Evolutionary conservation across 495 filamentous ascomycete species (phyloP).

Genomic region (Chaetomium fimeti): DNA sequence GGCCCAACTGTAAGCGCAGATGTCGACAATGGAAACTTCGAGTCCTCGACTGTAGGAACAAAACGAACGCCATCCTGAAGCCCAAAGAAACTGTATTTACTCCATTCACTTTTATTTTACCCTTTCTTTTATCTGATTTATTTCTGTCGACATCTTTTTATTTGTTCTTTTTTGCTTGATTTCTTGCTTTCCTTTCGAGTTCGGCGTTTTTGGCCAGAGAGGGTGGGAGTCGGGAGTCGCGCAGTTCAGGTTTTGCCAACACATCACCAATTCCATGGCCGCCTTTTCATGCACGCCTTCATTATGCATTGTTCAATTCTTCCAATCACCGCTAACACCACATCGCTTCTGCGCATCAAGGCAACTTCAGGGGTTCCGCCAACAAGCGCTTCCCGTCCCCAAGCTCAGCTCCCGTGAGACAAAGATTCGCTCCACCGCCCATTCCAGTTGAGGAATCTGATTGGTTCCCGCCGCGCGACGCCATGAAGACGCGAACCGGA

Average conservation of each 20-base stretch:
- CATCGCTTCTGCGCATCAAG: background rate
- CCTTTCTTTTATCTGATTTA: too few species aligned
- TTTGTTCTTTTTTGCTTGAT: too few species aligned
- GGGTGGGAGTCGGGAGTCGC: background rate
- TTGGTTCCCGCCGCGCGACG: constrained; percentile 12
- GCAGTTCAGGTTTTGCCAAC: background rate
- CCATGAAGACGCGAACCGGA: constrained; percentile 21
- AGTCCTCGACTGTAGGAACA: too few species aligned
- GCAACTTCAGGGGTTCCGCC: background rate
- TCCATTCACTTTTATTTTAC: too few species aligned
- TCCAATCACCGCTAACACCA: background rate
- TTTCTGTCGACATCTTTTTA: too few species aligned
- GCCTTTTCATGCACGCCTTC: constrained; percentile 3
- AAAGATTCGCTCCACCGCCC: background rate
- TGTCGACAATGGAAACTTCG: too few species aligned
- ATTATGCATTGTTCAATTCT: background rate
- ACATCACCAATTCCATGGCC: background rate
- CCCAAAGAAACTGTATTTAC: too few species aligned
- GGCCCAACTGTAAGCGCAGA: too few species aligned
- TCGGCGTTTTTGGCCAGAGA: too few species aligned
- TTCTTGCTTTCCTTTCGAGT: too few species aligned
- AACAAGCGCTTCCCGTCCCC: background rate
- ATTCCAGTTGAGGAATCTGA: background rate
- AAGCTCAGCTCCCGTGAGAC: constrained; percentile 7
- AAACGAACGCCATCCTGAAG: too few species aligned